Conservation (phyloP, 345 rosid genomes). For the Luvunga scandens region DNA sequence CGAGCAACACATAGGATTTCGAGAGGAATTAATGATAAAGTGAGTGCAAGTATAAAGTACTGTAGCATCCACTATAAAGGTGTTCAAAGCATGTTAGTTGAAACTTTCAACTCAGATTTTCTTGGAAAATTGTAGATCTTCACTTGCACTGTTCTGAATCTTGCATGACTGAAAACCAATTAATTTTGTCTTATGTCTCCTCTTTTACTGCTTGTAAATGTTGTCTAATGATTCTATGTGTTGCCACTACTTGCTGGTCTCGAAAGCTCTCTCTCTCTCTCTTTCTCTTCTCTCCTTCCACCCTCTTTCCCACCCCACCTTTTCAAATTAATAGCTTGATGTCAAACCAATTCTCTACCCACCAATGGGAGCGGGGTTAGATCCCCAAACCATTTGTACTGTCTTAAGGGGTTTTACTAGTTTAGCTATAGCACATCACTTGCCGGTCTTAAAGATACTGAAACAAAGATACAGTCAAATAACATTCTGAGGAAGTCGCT, state of each 20-base stretch:
- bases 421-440: too few species aligned
- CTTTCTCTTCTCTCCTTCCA: too few species aligned
- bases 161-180: not conserved
- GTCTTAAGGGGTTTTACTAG: too few species aligned
- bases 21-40: slow-evolving; percentile 82
- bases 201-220: not conserved
- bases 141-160: not conserved
- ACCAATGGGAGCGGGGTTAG: not conserved
- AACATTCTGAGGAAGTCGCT: not conserved
- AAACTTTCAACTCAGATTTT: not conserved
- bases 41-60: not conserved
- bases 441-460: not conserved
- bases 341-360: not conserved
- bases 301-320: too few species aligned
- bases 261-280: too few species aligned
- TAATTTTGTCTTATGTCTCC: not conserved
- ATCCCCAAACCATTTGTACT: too few species aligned
- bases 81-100: not conserved
- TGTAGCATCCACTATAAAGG: not conserved
- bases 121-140: not conserved
- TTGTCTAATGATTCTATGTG: not conserved
- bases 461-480: not conserved
- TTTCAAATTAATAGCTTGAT: too few species aligned
- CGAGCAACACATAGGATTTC: slow-evolving; percentile 80
- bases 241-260: slow-evolving; percentile 1